Evolutionary conservation across 305 asterid genomes (phyloP), one percentile per base, ranked within the genome.

Genomic region (Rubia peregrina): DNA sequence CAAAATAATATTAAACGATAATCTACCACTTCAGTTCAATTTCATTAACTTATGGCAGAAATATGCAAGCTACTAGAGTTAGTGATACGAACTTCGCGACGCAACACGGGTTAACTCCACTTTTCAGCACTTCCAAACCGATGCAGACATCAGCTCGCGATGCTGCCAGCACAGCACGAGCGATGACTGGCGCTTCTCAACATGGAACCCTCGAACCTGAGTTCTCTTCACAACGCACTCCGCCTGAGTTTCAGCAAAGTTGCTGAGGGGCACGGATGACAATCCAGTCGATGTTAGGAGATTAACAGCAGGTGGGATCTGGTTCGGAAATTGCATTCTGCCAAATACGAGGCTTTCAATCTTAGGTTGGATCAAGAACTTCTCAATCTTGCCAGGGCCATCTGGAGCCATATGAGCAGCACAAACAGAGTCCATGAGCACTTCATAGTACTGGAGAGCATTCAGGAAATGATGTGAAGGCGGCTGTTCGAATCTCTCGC

Each of bases 121-220:
- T 42, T 51, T 60, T 86, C 77, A 86, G 74, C 87, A 86, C 70
- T 75, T 84, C 91, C 91, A 86, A 71, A 79, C 74, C 8, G 84
- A 71, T 57, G 80, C 83, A 6, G 89, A 77, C 73, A 86, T 60
- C 44, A 86, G 80, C 82, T 79, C 86, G 14, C 75, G 73, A n/a
- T 51, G 80, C 73, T 84, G 84, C 91, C 91, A 86, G 69, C 76
- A 75, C 38, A 86, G 78, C 77, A 79, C 77, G 8, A 86, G 83
- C 9, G 84, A 80, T 0, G 78, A 75, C 65, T 82, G 84, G 26
- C 78, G 73, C 78, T 74, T 84, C 78, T 86, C 84, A 0, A 82
- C 85, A 7, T 76, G 85, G 73, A 84, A 86, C 12, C 89, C 91
- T 49, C 80, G 57, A 2, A 79, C 81, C 68, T 74, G 85, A 69